Conservation (phyloP, 345 rosid genomes). For the Sonneratia caseolaris region DNA sequence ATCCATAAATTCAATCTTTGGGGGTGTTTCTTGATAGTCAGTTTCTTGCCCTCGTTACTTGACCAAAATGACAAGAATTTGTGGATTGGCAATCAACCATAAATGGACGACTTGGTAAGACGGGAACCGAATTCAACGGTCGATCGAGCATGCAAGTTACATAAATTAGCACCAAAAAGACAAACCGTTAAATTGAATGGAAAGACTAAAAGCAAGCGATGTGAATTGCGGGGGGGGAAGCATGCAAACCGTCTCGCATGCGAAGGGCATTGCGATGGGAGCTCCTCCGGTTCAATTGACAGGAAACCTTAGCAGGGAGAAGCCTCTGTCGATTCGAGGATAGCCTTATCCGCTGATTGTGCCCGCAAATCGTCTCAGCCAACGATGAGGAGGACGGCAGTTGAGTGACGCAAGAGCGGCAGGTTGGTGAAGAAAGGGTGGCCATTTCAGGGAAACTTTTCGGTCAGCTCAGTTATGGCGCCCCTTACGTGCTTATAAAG, state of each 20-base stretch:
- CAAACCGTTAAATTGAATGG: background rate
- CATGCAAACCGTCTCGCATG: conserved; percentile 44
- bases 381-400: conserved; percentile 12
- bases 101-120: background rate
- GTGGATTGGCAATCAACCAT: background rate
- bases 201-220: background rate
- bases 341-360: conserved; percentile 20
- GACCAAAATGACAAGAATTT: background rate
- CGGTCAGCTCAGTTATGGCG: background rate
- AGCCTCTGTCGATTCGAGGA: conserved; percentile 17
- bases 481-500: background rate
- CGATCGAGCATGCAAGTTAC: background rate
- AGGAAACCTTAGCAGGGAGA: conserved; percentile 32
- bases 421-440: conserved; percentile 38
- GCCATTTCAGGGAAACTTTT: conserved; percentile 30
- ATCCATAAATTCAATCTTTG: conserved; percentile 1
- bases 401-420: conserved; percentile 28
- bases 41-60: too few species aligned
- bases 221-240: background rate
- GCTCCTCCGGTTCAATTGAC: conserved; percentile 27
- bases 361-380: conserved; percentile 9
- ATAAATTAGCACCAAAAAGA: too few species aligned
- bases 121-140: background rate
- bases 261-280: conserved; percentile 24
- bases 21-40: background rate